Evolutionary conservation across 345 rosid species (phyloP).

Genomic region (Turritis glabra): DNA sequence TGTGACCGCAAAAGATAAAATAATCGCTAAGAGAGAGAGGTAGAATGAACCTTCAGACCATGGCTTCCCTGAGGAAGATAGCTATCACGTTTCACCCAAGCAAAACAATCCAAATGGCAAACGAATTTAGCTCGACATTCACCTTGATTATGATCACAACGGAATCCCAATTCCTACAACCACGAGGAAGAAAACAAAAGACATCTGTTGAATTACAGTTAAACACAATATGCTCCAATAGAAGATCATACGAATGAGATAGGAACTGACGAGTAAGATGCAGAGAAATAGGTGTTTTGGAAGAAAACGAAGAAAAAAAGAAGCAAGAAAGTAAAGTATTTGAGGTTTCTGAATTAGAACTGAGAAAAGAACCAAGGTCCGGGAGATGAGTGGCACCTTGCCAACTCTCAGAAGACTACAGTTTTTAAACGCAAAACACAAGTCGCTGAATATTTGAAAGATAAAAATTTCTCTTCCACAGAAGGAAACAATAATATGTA

Average conservation of each 20-base stretch:
- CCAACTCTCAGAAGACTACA: constrained; percentile 17
- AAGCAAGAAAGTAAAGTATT: neutral
- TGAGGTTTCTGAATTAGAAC: neutral
- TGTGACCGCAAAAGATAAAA: constrained; percentile 18
- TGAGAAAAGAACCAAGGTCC: constrained; percentile 13
- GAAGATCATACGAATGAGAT: constrained; percentile 6
- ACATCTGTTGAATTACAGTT: neutral
- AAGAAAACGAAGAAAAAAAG: too few relatives aligned
- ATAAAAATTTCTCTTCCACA: neutral
- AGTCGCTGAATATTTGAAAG: constrained; percentile 23
- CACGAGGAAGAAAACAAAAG: constrained; percentile 32
- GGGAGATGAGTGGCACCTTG: constrained; percentile 13
- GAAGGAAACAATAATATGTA: constrained; percentile 1
- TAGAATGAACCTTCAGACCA: constrained; percentile 74
- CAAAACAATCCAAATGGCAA: constrained; percentile 98
- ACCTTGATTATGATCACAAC: constrained; percentile 85
- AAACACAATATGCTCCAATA: constrained; percentile 4
- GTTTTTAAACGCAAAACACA: constrained; percentile 17
- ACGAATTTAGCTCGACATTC: constrained; percentile 93
- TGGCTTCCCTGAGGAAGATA: constrained; percentile 99
- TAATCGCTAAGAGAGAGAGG: constrained; percentile 12
- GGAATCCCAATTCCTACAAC: constrained; percentile 86
- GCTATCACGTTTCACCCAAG: constrained; percentile 99
- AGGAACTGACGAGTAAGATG: constrained; percentile 18
- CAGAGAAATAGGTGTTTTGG: neutral